Evolutionary conservation across 2,329 filamentous ascomycete genomes (phyloP).

Genomic region (Fusarium euwallaceae): DNA sequence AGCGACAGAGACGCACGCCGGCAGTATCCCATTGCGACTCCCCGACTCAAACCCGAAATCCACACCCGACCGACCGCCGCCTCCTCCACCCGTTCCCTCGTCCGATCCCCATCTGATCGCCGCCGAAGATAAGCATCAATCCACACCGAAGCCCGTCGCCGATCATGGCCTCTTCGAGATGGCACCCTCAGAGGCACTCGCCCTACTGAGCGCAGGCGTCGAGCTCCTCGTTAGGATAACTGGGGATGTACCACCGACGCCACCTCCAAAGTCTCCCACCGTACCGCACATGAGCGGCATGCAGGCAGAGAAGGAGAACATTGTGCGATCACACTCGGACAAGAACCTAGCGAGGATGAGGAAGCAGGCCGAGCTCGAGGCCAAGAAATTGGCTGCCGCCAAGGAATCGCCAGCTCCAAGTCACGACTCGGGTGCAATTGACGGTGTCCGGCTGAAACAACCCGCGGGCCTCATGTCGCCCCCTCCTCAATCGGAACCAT

Average conservation of each 20-base stretch:
- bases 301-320: conserved; percentile 72
- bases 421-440: conserved; percentile 55
- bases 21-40: conserved; percentile 38
- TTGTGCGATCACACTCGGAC: conserved; percentile 69
- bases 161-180: conserved; percentile 80
- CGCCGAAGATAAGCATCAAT: conserved; percentile 38
- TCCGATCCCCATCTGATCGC: conserved; percentile 53
- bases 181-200: conserved; percentile 79
- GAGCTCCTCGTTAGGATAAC: conserved; percentile 79
- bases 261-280: conserved; percentile 72
- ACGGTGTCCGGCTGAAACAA: conserved; percentile 67
- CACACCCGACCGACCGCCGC: conserved; percentile 47
- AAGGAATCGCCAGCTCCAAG: conserved; percentile 21
- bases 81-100: conserved; percentile 59
- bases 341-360: conserved; percentile 63
- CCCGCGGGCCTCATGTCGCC: conserved; percentile 47
- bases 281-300: conserved; percentile 76
- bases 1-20: conserved; percentile 39
- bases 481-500: conserved; percentile 58
- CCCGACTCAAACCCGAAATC: conserved; percentile 29
- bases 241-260: conserved; percentile 85
- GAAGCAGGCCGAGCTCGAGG: conserved; percentile 55
- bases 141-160: conserved; percentile 47
- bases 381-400: conserved; percentile 35
- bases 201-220: conserved; percentile 79